Conservation (phyloP, 768 basidiomycete genomes). For the Psilocybe cyanescens region DNA sequence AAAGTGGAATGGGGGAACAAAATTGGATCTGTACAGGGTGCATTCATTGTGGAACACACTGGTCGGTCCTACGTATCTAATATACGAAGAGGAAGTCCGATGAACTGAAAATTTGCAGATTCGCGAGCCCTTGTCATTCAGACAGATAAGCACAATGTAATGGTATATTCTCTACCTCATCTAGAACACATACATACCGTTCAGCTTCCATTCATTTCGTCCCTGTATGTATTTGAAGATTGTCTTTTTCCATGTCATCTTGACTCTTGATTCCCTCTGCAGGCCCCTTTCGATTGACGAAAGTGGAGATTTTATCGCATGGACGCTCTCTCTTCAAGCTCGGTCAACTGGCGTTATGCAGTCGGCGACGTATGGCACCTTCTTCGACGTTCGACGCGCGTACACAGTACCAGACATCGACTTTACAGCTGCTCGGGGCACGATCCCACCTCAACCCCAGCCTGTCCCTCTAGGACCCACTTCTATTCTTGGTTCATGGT, state of each 20-base stretch:
- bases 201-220: slow-evolving; percentile 34
- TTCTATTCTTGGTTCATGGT: slow-evolving; percentile 59
- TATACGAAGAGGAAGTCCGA: not conserved
- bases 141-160: slow-evolving; percentile 49
- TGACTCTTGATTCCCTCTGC: not conserved
- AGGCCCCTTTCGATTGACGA: slow-evolving; percentile 48
- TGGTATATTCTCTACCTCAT: slow-evolving; percentile 66
- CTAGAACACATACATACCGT: slow-evolving; percentile 59
- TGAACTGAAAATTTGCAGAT: slow-evolving; percentile 30
- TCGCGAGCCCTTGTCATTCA: slow-evolving; percentile 60
- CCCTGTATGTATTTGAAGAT: slow-evolving; percentile 32
- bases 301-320: slow-evolving; percentile 59
- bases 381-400: slow-evolving; percentile 59
- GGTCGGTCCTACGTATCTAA: slow-evolving; percentile 42
- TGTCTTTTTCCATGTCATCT: not conserved
- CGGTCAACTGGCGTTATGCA: slow-evolving; percentile 34
- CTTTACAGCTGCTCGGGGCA: slow-evolving; percentile 42
- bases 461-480: slow-evolving; percentile 63
- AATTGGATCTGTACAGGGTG: slow-evolving; percentile 49
- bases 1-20: slow-evolving; percentile 69
- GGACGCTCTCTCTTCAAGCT: slow-evolving; percentile 32
- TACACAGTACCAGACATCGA: slow-evolving; percentile 57
- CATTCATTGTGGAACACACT: slow-evolving; percentile 62
- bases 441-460: slow-evolving; percentile 60
- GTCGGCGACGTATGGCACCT: slow-evolving; percentile 53